Percentiles rank a stretch among this genome's conserved stretches.
Evolutionary conservation across 2,329 filamentous ascomycete genomes (phyloP).

Genomic region (Didymellaceae sp.): DNA sequence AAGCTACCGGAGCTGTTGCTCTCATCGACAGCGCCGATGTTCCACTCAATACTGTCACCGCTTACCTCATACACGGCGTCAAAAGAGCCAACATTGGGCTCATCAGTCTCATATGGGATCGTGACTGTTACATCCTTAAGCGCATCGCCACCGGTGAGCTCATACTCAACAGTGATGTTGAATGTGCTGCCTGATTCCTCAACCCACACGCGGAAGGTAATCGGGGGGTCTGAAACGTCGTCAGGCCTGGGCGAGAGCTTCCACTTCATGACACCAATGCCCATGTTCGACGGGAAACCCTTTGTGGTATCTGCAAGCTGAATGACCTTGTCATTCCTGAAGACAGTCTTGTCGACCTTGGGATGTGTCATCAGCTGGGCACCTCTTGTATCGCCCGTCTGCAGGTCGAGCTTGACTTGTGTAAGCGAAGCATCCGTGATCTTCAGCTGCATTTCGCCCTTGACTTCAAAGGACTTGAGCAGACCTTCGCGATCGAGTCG

Average conservation of each 20-base stretch:
- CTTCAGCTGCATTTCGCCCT: slow-evolving; percentile 88
- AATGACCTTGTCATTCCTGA: slow-evolving; percentile 81
- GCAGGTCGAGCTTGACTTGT: slow-evolving; percentile 86
- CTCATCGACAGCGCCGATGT: slow-evolving; percentile 83
- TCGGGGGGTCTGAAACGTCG: slow-evolving; percentile 80
- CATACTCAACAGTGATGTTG: slow-evolving; percentile 94
- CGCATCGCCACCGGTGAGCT: slow-evolving; percentile 79
- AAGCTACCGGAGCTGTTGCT: slow-evolving; percentile 85
- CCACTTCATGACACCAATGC: slow-evolving; percentile 93
- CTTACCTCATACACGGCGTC: slow-evolving; percentile 94
- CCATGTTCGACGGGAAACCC: slow-evolving; percentile 93
- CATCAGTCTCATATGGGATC: slow-evolving; percentile 84
- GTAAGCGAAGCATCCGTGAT: slow-evolving; percentile 88
- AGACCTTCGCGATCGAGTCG: slow-evolving; percentile 87
- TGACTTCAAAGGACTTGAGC: slow-evolving; percentile 85
- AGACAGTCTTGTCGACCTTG: slow-evolving; percentile 89
- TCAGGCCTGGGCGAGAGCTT: slow-evolving; percentile 82
- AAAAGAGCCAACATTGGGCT: slow-evolving; percentile 89
- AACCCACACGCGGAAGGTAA: slow-evolving; percentile 97
- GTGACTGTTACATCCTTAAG: slow-evolving; percentile 85
- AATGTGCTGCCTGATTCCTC: slow-evolving; percentile 85
- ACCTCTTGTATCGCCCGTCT: slow-evolving; percentile 77
- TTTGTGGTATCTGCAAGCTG: slow-evolving; percentile 88
- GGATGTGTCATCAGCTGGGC: slow-evolving; percentile 95
- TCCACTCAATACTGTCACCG: slow-evolving; percentile 93